Evolutionary conservation across 179 eudicot genomes (phyloP), one percentile per base, ranked within the genome.

Genomic region (Silene vulgaris): DNA sequence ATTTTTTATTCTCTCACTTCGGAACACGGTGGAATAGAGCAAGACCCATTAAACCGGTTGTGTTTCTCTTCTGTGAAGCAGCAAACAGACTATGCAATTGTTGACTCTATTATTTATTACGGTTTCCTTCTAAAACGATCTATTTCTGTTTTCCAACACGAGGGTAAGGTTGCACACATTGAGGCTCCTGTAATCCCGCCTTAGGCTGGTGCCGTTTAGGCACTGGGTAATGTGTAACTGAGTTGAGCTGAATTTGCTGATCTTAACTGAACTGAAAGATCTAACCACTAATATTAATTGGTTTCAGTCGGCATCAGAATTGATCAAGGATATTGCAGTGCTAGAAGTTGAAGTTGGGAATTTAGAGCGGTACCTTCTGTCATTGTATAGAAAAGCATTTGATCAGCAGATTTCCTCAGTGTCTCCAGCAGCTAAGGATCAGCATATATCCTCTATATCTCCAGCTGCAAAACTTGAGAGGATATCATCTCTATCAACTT

Each of bases 291-390:
- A 28, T 77, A 68, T 76, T 82, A 21, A 59, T 32, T 69, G 8
- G 32, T 76, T 87, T 69, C 96, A 95, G 99, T 88, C 97, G 23
- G 91, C 97, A 3, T 88, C 92, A 71, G 89, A 92, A 83, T 82
- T 95, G 81, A 92, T 95, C 71, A 88, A 81, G 85, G 97, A 94
- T 73, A 95, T 95, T 62, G 87, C 97, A 5, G 89, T 93, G 19
- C 79, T 95, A 70, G 97, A 92, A 80, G 65, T 90, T 70, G 99
- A 95, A 88, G 99, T 95, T 35, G 85, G 81, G 75, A 89, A 92
- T 82, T 84, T 95, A 86, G 99, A 95, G 78, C 97, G 91, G 48
- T 87, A 95, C 85, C 96, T 95, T 79, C 93, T 95, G 77, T 86
- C 97, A 17, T 74, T 95, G 56, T 95, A 95, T 79, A 84, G 98